Percentiles rank a stretch among this genome's conserved stretches.
Evolutionary conservation across 2,329 filamentous ascomycete species (phyloP).

Genomic region (Chrysoporthe cubensis): DNA sequence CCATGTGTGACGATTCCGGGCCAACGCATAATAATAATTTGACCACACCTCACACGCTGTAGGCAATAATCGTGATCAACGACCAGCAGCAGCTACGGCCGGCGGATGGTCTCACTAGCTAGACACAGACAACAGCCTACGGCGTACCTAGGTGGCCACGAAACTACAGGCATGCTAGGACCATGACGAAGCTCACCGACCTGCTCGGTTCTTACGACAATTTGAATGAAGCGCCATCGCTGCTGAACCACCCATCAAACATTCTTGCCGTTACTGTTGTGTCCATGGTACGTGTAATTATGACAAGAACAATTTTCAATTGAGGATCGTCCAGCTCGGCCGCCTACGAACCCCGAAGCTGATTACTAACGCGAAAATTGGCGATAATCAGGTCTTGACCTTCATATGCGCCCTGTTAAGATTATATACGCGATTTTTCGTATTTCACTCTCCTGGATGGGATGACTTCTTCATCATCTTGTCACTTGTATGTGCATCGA

Average conservation of each 20-base stretch:
- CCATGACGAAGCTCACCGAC: conserved; percentile 21
- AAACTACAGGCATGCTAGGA: conserved; percentile 7
- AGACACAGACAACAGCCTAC: not conserved
- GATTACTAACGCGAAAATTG: not conserved
- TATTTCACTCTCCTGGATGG: conserved; percentile 31
- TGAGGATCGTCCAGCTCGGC: not conserved
- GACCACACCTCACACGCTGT: not conserved
- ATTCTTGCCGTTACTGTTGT: conserved; percentile 20
- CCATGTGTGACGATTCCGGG: not conserved
- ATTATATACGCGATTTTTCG: conserved; percentile 30
- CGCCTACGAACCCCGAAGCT: not conserved
- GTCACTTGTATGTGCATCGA: conserved; percentile 26
- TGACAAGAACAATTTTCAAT: not conserved
- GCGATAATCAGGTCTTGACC: conserved; percentile 21
- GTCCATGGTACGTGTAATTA: conserved; percentile 21
- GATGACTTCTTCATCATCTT: conserved; percentile 31
- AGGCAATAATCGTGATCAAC: not conserved
- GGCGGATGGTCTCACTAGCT: not conserved
- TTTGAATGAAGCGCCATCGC: conserved; percentile 12
- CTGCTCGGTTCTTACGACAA: conserved; percentile 23
- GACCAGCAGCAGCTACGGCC: not conserved
- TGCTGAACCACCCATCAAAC: conserved; percentile 21
- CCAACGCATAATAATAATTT: not conserved
- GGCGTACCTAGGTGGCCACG: not conserved
- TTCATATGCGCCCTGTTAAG: conserved; percentile 30